Evolutionary conservation across 371 early-diverging fungal species (phyloP).

Genomic region (Umbelopsis sp.): DNA sequence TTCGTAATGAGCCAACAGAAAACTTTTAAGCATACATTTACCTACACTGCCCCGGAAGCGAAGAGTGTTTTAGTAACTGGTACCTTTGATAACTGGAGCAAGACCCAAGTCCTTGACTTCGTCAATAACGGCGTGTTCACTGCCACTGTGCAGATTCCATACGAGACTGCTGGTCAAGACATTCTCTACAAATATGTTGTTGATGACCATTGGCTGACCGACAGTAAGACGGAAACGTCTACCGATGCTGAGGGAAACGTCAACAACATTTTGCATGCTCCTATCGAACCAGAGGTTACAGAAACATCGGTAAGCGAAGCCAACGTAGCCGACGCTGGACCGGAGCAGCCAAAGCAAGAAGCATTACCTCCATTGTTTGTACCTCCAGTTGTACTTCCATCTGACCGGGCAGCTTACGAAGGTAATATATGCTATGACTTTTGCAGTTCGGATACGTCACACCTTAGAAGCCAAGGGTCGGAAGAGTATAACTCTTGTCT

Average conservation of each 20-base stretch:
- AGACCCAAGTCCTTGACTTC: slow-evolving; percentile 23
- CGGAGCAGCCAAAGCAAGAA: not conserved
- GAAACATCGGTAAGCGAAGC: not conserved
- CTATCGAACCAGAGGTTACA: not conserved
- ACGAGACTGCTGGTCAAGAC: slow-evolving; percentile 10
- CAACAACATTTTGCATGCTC: slow-evolving; percentile 41
- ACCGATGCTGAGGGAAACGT: slow-evolving; percentile 31
- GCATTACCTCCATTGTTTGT: slow-evolving; percentile 9
- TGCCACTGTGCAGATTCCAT: not conserved
- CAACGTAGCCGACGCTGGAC: not conserved
- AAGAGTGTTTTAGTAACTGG: slow-evolving; percentile 53
- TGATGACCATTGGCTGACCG: slow-evolving; percentile 46
- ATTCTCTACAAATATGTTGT: slow-evolving; percentile 49
- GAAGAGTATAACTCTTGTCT: no score
- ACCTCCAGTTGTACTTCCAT: slow-evolving; percentile 12
- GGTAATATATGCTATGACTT: not conserved
- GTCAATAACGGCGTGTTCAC: slow-evolving; percentile 3
- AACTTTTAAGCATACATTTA: slow-evolving; percentile 5
- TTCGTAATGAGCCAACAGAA: slow-evolving; percentile 4
- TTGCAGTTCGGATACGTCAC: not conserved
- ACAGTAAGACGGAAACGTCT: not conserved
- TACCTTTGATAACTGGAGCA: slow-evolving; percentile 54
- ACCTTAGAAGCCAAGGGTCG: no score
- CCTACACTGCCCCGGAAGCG: slow-evolving; percentile 34
- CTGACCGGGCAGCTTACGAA: slow-evolving; percentile 11